These are phyloP conservation scores for Lachancea sp. DNA, from an alignment of 805 yeast genomes.

Conservation along the genomic window DNA sequence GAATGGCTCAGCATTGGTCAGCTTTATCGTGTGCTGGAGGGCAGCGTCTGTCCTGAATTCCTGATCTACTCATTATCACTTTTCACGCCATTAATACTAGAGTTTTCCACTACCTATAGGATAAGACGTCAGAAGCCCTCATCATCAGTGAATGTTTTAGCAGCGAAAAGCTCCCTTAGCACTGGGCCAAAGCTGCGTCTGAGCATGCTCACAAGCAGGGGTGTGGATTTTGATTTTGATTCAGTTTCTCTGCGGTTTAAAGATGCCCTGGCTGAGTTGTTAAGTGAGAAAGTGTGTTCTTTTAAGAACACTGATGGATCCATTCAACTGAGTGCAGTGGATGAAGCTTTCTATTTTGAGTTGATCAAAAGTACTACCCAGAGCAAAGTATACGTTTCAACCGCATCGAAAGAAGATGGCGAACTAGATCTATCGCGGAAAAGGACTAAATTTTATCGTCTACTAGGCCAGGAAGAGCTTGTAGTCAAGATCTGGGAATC, in stretches of 20 bases:
- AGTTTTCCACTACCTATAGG: too few relatives aligned
- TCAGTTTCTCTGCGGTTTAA: background rate
- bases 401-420: background rate
- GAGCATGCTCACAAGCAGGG: constrained; percentile 4
- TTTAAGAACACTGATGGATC: background rate
- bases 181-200: background rate
- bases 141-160: too few relatives aligned
- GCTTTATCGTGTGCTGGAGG: too few relatives aligned
- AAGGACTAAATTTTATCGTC: constrained; percentile 1
- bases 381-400: constrained; percentile 1
- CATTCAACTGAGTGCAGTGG: background rate
- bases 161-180: background rate
- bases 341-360: constrained; percentile 2
- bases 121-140: too few relatives aligned
- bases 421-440: background rate
- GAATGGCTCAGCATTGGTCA: too few relatives aligned
- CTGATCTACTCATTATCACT: too few relatives aligned
- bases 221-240: background rate
- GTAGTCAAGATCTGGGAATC: constrained; percentile 3
- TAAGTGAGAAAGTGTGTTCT: background rate
- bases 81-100: too few relatives aligned
- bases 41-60: too few relatives aligned
- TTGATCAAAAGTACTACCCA: background rate
- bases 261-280: background rate
- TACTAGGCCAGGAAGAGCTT: constrained; percentile 7